Evolutionary conservation across 208 protist genomes (phyloP), one percentile per base, ranked within the genome.

Genomic region (Balamuthia mandrillaris): DNA sequence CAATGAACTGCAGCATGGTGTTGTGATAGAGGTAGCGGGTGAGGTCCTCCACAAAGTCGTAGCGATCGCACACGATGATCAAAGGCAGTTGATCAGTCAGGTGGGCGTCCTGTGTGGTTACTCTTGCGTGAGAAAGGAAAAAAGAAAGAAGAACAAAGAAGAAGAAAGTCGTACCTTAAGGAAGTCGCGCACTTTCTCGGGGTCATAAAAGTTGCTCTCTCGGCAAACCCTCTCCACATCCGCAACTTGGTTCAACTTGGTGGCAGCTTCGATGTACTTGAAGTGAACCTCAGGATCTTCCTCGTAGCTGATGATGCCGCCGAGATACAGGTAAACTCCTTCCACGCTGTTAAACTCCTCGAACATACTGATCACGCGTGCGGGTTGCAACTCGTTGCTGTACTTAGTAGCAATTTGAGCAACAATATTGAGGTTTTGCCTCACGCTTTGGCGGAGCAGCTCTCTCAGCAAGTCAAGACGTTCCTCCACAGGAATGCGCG

Each of bases 31-130:
- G 92, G 89, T 98, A 99, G 52, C 95, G 93, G 18, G 98, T 97
- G 81, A 99, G 94, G 89, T 99, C 98, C 78, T 98, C 94, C 54
- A 99, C 95, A 86, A 98, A 98, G 88, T 96, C 94, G 91, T 98
- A 97, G 84, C 97, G 93, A 90, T 99, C 98, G 92, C 99, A 99
- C 39, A 99, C 97, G 90, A 99, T 99, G 88, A 99, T 99, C 70
- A 99, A 95, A 37, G 99, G 98, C 87, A 98, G 96, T 89, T 97
- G 94, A 87, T 99, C 98, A n/a, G 93, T 92, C 27, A 99, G 92
- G 84, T 97, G 97, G 81, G 97, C 95, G 88, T 98, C 98, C 78
- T 74, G 33, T 16, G 42, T 51, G 5, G 9, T 12, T 24, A 24
- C 6, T 12, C 29, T 12, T 74, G 21, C 29, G 31, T n/a, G 41